Evolutionary conservation across 169 alveolate genomes (phyloP), one percentile per base, ranked within the genome.

Genomic region (Plasmodium knowlesi): DNA sequence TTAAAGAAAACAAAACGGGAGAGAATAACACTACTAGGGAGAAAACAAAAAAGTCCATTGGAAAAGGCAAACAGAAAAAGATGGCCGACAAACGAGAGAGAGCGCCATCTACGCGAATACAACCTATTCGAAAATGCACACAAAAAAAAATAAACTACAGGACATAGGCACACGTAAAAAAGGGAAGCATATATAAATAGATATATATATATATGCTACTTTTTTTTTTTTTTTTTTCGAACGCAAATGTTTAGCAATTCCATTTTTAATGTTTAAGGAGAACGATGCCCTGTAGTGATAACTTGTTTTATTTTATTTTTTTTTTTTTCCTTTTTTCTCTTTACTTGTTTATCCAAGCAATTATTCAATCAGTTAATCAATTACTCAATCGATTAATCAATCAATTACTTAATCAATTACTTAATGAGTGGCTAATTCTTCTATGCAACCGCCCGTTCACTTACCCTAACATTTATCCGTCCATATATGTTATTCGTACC

Each of bases 91-190:
- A 39, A n/a, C 57, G 79, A 30, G 86, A 85, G 61, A 85, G 82
- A 32, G 39, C 61, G 6, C 67, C 71, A 46, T 73, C 85, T 19
- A 74, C 82, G 81, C 79, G 93, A 76, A 76, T 85, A 73, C 93
- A 85, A 54, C 93, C 93, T 34, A 6, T 71, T 16, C 14, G 93
- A 85, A 85, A 73, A 19, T 85, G 93, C 54, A 85, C 93, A 46
- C 84, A 85, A 39, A 85, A 85, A 85, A 85, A 85, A 85, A 85
- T 85, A 32, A 46, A 79, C 72, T 85, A 85, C 46, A 85, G 74
- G 81, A 85, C 93, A 14, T 85, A 57, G 30, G 37, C 76, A 67
- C 14, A 25, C n/a, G 0, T 2, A 19, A 67, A 22, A 19, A 19
- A 67, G 39, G 5, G 25, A 12, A 8, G 76, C 32, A 67, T 67